phyloP scores from a whole-genome alignment of 2,329 filamentous ascomycete genomes.

The Epichloe elymi region DNA sequence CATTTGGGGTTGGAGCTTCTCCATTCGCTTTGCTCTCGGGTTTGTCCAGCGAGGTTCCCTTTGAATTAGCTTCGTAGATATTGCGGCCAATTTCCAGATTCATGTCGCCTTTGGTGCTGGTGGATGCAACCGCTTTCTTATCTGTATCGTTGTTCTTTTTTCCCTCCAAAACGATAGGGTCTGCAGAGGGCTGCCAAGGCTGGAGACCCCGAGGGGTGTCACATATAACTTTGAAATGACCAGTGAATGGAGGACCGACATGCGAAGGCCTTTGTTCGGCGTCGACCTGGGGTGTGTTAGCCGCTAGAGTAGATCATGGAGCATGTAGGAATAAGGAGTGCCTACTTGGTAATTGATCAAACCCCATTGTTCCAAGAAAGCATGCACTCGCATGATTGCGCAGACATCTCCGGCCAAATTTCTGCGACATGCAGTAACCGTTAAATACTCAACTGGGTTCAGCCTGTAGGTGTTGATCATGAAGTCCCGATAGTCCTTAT shows the following conservation, averaged over 20 bases:
- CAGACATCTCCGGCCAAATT: slow-evolving; percentile 96
- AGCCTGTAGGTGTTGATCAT: slow-evolving; percentile 99
- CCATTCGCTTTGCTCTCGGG: slow-evolving; percentile 62
- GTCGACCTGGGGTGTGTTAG: slow-evolving; percentile 57
- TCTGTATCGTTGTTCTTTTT: slow-evolving; percentile 57
- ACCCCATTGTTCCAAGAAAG: slow-evolving; percentile 96
- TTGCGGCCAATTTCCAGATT: slow-evolving; percentile 91
- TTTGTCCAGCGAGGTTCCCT: slow-evolving; percentile 58
- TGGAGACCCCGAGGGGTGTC: slow-evolving; percentile 87
- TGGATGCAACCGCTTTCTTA: slow-evolving; percentile 50
- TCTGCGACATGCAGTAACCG: slow-evolving; percentile 86
- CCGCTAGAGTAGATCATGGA: background rate
- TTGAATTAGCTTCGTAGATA: slow-evolving; percentile 85
- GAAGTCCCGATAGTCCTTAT: slow-evolving; percentile 98
- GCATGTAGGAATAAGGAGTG: background rate
- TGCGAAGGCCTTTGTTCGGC: slow-evolving; percentile 89
- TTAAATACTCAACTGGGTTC: slow-evolving; percentile 91
- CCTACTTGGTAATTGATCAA: slow-evolving; percentile 94
- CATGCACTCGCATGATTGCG: slow-evolving; percentile 97
- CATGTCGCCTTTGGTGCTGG: slow-evolving; percentile 62
- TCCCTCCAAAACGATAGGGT: slow-evolving; percentile 51
- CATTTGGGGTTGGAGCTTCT: slow-evolving; percentile 55
- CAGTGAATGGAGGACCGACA: slow-evolving; percentile 91
- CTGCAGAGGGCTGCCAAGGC: slow-evolving; percentile 82
- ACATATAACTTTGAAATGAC: slow-evolving; percentile 90